Evolutionary conservation across 2,329 filamentous ascomycete species (phyloP), one percentile per base, ranked within the genome.

Genomic region (Botrytis tulipae): DNA sequence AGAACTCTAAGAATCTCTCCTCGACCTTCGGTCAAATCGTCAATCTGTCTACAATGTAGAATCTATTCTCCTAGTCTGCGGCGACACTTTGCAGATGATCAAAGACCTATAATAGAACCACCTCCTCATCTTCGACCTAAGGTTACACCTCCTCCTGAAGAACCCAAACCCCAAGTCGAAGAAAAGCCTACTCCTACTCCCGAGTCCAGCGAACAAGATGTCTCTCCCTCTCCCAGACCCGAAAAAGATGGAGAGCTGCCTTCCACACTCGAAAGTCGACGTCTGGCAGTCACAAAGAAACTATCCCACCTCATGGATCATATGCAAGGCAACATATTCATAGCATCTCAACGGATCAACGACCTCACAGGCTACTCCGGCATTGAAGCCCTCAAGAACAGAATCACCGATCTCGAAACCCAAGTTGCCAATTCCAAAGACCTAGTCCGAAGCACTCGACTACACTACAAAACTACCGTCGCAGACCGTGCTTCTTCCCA

Each of bases 281-380:
- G 84, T 71, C 83, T 83, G 46, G 80, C 79, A 40, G 79, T 86
- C 40, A 83, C 83, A 25, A 83, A 84, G 62, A 82, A 83, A 76
- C 89, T 96, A 81, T 89, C 88, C 66, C 83, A 87, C 73, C 85
- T 97, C 81, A 97, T 98, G 93, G 96, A 99, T 84, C 91, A 93
- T 76, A 82, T 98, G 32, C 94, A 98, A 81, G 89, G 91, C 46
- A 94, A 95, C 78, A 87, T 97, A 63, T 92, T 97, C 76, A 88
- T 92, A 70, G 95, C 95, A 6, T 93, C 93, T 2, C 93, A 96
- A 81, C 92, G 93, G 74, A 89, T 99, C 83, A 99, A 98, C 83
- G 93, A 95, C 79, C 89, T 98, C 71, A 99, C 96, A 3, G 96
- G 96, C 77, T 99, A 98, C 85, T 92, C 93, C 1, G 90, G 92